Evolutionary conservation across 2,329 filamentous ascomycete species (phyloP).

Genomic region (Pyricularia pennisetigena): DNA sequence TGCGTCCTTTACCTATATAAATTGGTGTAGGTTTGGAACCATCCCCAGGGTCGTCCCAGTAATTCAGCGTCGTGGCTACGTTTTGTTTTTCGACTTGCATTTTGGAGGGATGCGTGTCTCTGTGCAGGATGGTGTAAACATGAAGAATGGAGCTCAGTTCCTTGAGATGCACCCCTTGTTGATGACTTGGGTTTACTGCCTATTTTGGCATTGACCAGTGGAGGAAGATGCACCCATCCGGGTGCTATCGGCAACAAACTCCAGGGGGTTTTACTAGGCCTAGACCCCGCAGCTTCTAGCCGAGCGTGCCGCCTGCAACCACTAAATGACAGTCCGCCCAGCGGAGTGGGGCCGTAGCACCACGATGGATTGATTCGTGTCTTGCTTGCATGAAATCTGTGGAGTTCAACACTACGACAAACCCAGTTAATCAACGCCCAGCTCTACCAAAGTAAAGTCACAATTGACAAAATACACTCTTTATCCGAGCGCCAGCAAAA

Average conservation of each 20-base stretch:
- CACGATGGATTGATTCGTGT: too few species aligned
- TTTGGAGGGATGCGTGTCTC: not conserved
- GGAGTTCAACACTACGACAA: not conserved
- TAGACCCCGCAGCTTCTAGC: not conserved
- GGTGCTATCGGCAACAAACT: not conserved
- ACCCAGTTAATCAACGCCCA: too few species aligned
- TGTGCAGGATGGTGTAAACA: not conserved
- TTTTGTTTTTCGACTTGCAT: constrained; percentile 8
- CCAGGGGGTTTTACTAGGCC: not conserved
- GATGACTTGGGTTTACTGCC: not conserved
- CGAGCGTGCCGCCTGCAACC: not conserved
- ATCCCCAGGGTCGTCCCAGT: constrained; percentile 28
- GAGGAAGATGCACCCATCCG: too few species aligned
- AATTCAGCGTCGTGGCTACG: constrained; percentile 26
- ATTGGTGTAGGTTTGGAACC: constrained; percentile 27
- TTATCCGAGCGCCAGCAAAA: not conserved
- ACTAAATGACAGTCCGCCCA: not conserved
- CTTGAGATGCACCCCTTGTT: not conserved
- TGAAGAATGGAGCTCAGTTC: not conserved
- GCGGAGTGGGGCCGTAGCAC: not conserved
- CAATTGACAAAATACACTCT: too few species aligned
- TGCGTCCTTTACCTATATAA: constrained; percentile 15
- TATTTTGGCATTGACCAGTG: not conserved
- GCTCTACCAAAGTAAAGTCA: too few species aligned
- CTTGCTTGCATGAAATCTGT: not conserved